Evolutionary conservation across 1,139 yeast species (phyloP).

Genomic region (Pichia sp.): DNA sequence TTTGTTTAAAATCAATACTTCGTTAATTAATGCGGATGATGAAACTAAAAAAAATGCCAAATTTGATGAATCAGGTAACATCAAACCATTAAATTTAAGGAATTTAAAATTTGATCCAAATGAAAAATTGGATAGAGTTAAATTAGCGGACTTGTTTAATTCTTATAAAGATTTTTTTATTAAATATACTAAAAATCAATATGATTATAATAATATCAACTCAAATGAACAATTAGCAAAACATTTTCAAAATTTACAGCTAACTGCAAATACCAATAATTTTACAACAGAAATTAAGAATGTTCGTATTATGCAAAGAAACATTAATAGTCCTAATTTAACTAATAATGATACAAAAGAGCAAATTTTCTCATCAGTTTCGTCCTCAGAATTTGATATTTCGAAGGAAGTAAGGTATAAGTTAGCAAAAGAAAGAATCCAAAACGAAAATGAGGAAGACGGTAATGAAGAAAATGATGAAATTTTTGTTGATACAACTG

Average conservation of each 20-base stretch:
- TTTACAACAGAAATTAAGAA: constrained; percentile 32
- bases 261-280: constrained; percentile 33
- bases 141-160: constrained; percentile 22
- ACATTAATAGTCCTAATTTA: constrained; percentile 31
- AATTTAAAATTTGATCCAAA: constrained; percentile 25
- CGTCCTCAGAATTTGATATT: constrained; percentile 29
- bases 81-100: constrained; percentile 27
- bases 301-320: constrained; percentile 18
- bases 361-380: constrained; percentile 22
- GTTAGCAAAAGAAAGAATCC: constrained; percentile 18
- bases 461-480: not conserved
- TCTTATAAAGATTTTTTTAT: constrained; percentile 18
- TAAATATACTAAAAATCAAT: constrained; percentile 2
- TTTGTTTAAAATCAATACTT: constrained; percentile 33
- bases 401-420: constrained; percentile 19
- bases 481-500: too few species aligned
- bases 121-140: constrained; percentile 28
- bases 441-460: constrained; percentile 20
- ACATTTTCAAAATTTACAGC: not conserved
- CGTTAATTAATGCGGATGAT: constrained; percentile 30
- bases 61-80: constrained; percentile 29
- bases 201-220: not conserved
- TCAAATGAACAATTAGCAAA: not conserved
- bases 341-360: constrained; percentile 24
- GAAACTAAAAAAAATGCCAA: constrained; percentile 26